These are phyloP conservation scores for Quercus phellos DNA, from an alignment of 331 rosid species.

Conservation along the genomic window DNA sequence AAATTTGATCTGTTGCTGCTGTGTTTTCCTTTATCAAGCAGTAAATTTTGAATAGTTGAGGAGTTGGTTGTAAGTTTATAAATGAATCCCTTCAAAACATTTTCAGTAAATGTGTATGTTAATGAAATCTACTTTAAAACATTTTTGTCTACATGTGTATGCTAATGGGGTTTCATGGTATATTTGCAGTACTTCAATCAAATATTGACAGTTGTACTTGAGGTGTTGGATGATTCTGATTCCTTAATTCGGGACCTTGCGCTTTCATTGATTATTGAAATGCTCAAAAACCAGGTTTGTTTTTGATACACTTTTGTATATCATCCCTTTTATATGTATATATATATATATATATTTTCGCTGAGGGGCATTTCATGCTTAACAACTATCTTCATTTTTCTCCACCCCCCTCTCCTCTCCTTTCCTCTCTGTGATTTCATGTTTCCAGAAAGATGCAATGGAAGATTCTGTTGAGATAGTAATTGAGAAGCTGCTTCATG, in stretches of 20 bases:
- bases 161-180: conserved; percentile 25
- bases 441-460: conserved; percentile 73
- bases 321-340: background rate
- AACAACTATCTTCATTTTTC: background rate
- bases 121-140: conserved; percentile 2
- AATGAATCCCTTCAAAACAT: background rate
- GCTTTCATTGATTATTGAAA: conserved; percentile 69
- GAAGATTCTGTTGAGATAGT: conserved; percentile 93
- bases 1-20: background rate
- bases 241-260: conserved; percentile 74
- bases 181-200: conserved; percentile 95
- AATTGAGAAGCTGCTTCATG: conserved; percentile 95
- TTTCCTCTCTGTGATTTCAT: background rate
- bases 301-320: background rate
- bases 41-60: background rate
- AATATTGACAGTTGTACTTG: conserved; percentile 87
- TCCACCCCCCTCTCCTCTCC: background rate
- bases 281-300: conserved; percentile 88
- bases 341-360: background rate
- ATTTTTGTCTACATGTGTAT: background rate
- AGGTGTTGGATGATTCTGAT: conserved; percentile 90
- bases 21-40: background rate
- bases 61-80: background rate
- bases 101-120: conserved; percentile 1
- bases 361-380: background rate